A percentile compares a stretch with the other conserved stretches of the same genome.
phyloP scores from a whole-genome alignment of 169 alveolate genomes.

The Perkinsus chesapeaki region DNA sequence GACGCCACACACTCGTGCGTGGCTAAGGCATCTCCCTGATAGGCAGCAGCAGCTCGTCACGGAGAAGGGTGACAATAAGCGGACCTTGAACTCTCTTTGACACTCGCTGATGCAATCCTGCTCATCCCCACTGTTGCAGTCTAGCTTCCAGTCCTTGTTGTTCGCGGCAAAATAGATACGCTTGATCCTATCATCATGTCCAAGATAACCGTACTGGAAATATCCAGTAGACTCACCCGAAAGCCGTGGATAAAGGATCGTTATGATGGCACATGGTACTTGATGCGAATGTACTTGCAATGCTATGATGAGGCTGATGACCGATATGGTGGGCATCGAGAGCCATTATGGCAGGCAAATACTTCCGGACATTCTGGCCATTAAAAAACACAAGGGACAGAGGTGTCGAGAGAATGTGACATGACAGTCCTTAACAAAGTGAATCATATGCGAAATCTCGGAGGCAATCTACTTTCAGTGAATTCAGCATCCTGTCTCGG shows the following conservation, averaged over 20 bases:
- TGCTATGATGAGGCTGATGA: neutral
- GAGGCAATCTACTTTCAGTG: neutral
- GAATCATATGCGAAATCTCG: neutral
- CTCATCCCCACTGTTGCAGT: neutral
- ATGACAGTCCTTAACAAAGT: no score
- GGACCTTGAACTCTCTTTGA: neutral
- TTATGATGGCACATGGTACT: neutral
- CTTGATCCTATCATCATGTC: neutral
- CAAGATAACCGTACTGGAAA: neutral
- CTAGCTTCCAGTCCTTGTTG: neutral
- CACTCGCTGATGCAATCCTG: neutral
- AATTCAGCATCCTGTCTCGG: neutral
- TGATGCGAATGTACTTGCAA: neutral
- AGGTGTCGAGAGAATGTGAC: no score
- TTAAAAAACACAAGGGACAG: no score
- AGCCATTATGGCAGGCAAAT: no score
- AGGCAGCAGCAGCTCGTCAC: neutral
- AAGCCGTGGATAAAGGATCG: neutral
- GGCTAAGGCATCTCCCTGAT: neutral
- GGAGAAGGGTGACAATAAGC: neutral
- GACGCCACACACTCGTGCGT: neutral
- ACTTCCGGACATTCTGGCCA: no score
- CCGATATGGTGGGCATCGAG: neutral
- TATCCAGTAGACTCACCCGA: neutral
- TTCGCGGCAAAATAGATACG: neutral